Conservation (phyloP, 768 basidiomycete genomes). For the Filobasidium wieringae region DNA sequence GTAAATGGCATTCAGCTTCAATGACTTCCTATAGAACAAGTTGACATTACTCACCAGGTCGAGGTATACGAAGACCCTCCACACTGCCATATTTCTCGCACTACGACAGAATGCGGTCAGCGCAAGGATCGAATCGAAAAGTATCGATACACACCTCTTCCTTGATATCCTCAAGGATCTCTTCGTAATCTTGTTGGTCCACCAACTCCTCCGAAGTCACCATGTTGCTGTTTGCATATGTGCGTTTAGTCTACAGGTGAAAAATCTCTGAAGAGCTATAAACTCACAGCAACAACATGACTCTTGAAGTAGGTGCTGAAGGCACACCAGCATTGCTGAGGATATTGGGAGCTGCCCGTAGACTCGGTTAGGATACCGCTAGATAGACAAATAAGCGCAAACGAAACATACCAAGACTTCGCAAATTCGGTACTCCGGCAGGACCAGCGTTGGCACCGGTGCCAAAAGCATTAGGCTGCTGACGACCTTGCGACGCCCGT, state of each 20-base stretch:
- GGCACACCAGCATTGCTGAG: slow-evolving; percentile 12
- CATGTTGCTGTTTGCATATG: slow-evolving; percentile 81
- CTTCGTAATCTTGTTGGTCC: slow-evolving; percentile 83
- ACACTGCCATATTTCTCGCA: slow-evolving; percentile 68
- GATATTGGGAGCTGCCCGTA: slow-evolving; percentile 28
- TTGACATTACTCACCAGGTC: slow-evolving; percentile 43
- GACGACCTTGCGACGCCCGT: slow-evolving; percentile 72
- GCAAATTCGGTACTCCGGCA: slow-evolving; percentile 8
- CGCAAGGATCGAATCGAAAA: not conserved
- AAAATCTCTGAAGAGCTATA: too few relatives aligned
- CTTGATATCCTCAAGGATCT: slow-evolving; percentile 87
- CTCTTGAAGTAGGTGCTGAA: slow-evolving; percentile 58
- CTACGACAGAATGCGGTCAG: slow-evolving; percentile 6
- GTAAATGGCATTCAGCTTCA: not conserved
- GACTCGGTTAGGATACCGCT: not conserved
- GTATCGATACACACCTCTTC: slow-evolving; percentile 48
- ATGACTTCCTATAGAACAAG: not conserved
- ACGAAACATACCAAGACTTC: slow-evolving; percentile 4
- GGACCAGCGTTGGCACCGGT: slow-evolving; percentile 15
- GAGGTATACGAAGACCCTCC: slow-evolving; percentile 74
- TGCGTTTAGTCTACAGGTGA: too few relatives aligned
- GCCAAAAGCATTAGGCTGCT: slow-evolving; percentile 10
- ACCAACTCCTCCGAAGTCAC: slow-evolving; percentile 82
- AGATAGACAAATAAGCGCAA: slow-evolving; percentile 45
- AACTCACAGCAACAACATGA: slow-evolving; percentile 70